Evolutionary conservation across 768 basidiomycete species (phyloP).

Genomic region (Lyophyllum decastes): DNA sequence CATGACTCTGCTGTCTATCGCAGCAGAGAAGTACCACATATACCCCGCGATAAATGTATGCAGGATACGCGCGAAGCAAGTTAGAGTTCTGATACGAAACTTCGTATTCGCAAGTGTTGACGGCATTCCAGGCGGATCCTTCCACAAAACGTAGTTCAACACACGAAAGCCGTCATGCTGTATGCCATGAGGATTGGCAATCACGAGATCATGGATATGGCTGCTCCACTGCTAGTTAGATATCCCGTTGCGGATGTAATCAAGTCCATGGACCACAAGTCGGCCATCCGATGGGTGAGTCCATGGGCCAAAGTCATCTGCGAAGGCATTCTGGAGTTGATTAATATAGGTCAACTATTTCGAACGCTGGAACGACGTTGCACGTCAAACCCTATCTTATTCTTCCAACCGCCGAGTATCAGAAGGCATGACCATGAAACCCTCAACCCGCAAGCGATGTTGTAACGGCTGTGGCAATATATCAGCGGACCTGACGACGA

Average conservation of each 20-base stretch:
- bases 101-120: not conserved
- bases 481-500: not conserved
- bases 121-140: not conserved
- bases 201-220: slow-evolving; percentile 3
- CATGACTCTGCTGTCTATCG: slow-evolving; percentile 6
- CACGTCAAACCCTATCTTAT: not conserved
- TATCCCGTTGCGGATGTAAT: not conserved
- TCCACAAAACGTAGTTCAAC: not conserved
- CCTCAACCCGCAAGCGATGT: not conserved
- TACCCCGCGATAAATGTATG: slow-evolving; percentile 1
- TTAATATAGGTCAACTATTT: slow-evolving; percentile 1
- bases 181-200: not conserved
- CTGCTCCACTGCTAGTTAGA: not conserved
- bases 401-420: not conserved
- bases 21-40: slow-evolving; percentile 2
- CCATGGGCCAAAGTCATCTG: too few relatives aligned
- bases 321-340: not conserved
- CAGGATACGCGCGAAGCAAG: not conserved
- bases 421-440: accelerated
- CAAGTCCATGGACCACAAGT: not conserved
- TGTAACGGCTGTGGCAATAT: not conserved
- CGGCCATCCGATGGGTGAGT: slow-evolving; percentile 1
- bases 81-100: not conserved
- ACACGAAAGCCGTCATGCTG: not conserved
- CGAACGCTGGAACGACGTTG: slow-evolving; percentile 1